phyloP scores from a whole-genome alignment of 1,139 yeast species.

The Blastobotrys malaysiensis region DNA sequence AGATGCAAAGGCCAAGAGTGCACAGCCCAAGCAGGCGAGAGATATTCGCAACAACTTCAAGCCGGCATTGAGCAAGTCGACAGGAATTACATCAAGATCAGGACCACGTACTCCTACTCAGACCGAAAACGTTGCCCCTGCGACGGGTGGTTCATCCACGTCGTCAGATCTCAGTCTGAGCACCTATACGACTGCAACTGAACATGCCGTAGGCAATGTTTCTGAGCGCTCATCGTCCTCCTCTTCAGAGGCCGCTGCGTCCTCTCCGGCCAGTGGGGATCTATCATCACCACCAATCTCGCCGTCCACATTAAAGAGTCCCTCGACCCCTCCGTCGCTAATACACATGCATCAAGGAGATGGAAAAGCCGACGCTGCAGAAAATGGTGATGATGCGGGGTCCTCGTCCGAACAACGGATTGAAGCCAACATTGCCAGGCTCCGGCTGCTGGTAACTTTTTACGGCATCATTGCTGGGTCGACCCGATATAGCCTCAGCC shows the following conservation, averaged over 20 bases:
- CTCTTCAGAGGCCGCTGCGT: too few species aligned
- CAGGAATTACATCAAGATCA: background rate
- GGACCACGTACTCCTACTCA: background rate
- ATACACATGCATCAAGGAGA: background rate
- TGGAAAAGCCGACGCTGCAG: background rate
- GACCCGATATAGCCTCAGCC: background rate
- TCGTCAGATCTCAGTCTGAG: background rate
- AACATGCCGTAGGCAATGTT: background rate
- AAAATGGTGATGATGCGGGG: background rate
- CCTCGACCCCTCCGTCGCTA: background rate
- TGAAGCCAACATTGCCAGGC: background rate
- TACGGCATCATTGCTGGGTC: background rate
- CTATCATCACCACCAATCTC: background rate
- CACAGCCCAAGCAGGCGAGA: background rate
- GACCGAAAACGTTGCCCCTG: background rate
- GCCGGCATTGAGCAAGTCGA: background rate
- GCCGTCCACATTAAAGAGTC: background rate
- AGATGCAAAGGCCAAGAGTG: background rate
- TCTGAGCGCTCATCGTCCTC: background rate
- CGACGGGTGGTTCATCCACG: background rate
- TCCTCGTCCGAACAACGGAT: background rate
- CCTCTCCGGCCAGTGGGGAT: background rate
- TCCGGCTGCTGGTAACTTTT: background rate
- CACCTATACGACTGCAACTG: background rate
- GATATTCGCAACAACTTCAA: background rate